Conservation (phyloP, 129 eudicot species). For the Chrysanthemum lavandulifolium region DNA sequence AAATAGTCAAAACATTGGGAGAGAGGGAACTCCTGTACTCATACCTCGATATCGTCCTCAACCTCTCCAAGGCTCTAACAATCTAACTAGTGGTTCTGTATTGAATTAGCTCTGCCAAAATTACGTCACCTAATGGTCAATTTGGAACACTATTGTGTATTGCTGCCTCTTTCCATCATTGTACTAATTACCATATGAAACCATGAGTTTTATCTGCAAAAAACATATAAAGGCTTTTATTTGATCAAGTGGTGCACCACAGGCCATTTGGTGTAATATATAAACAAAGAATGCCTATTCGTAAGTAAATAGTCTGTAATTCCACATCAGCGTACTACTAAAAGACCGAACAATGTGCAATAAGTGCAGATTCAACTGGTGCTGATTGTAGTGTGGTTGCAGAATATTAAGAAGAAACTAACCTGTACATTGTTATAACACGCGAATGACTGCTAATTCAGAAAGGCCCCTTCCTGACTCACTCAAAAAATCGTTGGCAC, state of each 20-base stretch:
- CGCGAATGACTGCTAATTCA: constrained; percentile 25
- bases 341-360: background rate
- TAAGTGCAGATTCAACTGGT: background rate
- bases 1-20: constrained; percentile 21
- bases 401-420: constrained; percentile 17
- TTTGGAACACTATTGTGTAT: constrained; percentile 8
- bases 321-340: background rate
- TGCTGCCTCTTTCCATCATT: constrained; percentile 28
- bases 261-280: background rate
- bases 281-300: no score
- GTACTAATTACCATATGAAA: constrained; percentile 25
- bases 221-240: constrained; percentile 3
- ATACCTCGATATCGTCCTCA: constrained; percentile 33
- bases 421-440: constrained; percentile 55
- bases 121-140: constrained; percentile 18
- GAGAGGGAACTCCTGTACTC: constrained; percentile 49
- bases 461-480: constrained; percentile 1
- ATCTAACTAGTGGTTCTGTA: constrained; percentile 43
- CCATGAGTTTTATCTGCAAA: constrained; percentile 49
- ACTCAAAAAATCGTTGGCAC: constrained; percentile 9
- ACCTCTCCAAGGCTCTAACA: constrained; percentile 24
- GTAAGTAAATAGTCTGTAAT: no score
- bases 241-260: background rate
- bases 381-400: background rate
- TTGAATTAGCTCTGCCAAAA: constrained; percentile 35